Evolutionary conservation across 2,329 filamentous ascomycete genomes (phyloP), one percentile per base, ranked within the genome.

Genomic region (Gnomoniopsis smithogilvyi): DNA sequence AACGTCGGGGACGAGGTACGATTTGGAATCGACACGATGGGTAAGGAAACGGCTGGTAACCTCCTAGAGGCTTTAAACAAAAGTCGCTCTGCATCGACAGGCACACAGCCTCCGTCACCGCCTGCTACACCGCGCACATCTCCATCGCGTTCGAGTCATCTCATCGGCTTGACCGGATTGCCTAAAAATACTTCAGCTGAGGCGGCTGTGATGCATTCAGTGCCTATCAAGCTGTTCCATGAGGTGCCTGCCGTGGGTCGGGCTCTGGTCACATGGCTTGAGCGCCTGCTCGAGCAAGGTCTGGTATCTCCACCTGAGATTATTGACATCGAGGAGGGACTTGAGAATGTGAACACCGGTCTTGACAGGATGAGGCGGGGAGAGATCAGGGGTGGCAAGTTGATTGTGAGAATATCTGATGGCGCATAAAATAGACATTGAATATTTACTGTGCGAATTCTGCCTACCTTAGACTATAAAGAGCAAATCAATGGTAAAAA

Each of bases 151-250:
- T 65, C 70, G 1, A 71, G 78, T 1, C 89, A 92, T 70, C 74
- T 92, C 0, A 79, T 92, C 0, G 88, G 89, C 0, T 66, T 92
- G 48, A 85, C 84, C 0, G 89, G 88, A 0, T 64, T 91, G 3
- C 89, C 89, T 0, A 90, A 90, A 67, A 74, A 73, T 3, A 70
- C 72, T 1, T 70, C 71, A 0, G 68, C 72, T 0, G 72, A 74
- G 0, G 78, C 78, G 0, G 75, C 85, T 0, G 69, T 76, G 6
- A 80, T 85, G 58, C 88, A 91, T 66, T 83, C 78, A 0, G 86
- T 92, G 0, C 89, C 89, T 0, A 90, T 93, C 62, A 92, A 92
- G 70, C 67, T 91, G 3, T 92, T 91, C 67, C 90, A 93, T 67
- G 85, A 88, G 59, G 79, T 86, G 0, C 81, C 84, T 0, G 76